Evolutionary conservation across 1,284 basidiomycete genomes (phyloP), one percentile per base, ranked within the genome.

Genomic region (Entoloma clypeatum): DNA sequence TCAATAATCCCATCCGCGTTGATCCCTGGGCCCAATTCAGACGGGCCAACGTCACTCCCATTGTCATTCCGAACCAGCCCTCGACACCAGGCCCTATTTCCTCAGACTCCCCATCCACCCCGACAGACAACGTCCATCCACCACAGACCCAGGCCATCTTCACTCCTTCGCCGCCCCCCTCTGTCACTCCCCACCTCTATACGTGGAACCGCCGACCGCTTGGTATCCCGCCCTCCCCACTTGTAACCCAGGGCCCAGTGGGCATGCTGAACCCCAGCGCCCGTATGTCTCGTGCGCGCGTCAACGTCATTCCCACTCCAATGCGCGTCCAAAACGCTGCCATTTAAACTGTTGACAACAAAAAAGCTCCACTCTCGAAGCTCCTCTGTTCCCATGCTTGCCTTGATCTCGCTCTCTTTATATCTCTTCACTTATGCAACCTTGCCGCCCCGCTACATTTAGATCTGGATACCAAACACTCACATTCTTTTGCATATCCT

Each of bases 201-300:
- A 55, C 54, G 7, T 65, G 63, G 44, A 66, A 64, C 58, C 52
- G 53, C 11, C 52, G 54, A 26, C 43, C 49, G 9, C 59, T 59
- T 34, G 31, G 42, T 4, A 62, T 48, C 41, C 59, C 64, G 23
- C 51, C 57, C 8, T 51, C 64, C 13, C 30, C 58, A 17, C 61
- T 54, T 21, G 50, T 40, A 4, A 33, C 31, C 23, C 36, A 52
- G 39, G 52, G 51, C 44, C 49, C 42, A 16, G 57, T 59, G 23
- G 59, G 68, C 7, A 74, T 69, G 10, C 63, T 77, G 36, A 77
- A 75, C 48, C 64, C 70, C 25, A 61, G 53, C 35, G 72, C 73
- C 8, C 69, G 75, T 49, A 64, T 71, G 56, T 74, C 75, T 14
- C 67, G 68, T 34, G 54, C 68, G n/a, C 71, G 68, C 38, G 63